Evolutionary conservation across 768 basidiomycete genomes (phyloP).

Genomic region (Leucogyrophana mollusca): DNA sequence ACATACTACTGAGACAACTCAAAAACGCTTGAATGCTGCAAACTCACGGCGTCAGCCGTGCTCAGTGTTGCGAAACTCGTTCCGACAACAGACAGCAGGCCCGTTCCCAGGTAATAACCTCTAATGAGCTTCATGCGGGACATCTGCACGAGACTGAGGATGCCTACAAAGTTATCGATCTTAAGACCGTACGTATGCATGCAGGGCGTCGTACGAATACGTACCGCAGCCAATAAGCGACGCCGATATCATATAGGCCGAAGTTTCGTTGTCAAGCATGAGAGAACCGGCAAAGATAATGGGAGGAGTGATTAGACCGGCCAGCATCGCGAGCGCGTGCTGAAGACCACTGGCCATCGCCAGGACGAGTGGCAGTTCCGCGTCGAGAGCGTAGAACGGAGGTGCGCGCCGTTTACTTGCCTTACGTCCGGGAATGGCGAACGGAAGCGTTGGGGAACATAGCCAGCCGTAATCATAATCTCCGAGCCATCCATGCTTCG

Average conservation of each 20-base stretch:
- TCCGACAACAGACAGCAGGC: slow-evolving; percentile 78
- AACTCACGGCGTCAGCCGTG: slow-evolving; percentile 63
- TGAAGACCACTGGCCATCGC: slow-evolving; percentile 74
- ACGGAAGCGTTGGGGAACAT: slow-evolving; percentile 69
- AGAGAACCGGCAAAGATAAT: slow-evolving; percentile 73
- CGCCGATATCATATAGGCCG: slow-evolving; percentile 79
- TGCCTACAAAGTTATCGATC: too few relatives aligned
- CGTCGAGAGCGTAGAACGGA: slow-evolving; percentile 76
- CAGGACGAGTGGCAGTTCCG: slow-evolving; percentile 68
- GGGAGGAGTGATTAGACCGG: slow-evolving; percentile 79
- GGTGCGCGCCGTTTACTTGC: slow-evolving; percentile 36
- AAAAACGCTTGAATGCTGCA: neutral
- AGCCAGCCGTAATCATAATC: slow-evolving; percentile 80
- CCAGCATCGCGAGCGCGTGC: slow-evolving; percentile 81
- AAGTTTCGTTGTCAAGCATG: slow-evolving; percentile 53
- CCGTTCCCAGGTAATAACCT: slow-evolving; percentile 75
- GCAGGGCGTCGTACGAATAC: too few relatives aligned
- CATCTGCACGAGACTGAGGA: slow-evolving; percentile 78
- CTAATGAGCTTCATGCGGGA: slow-evolving; percentile 60
- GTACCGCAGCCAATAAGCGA: slow-evolving; percentile 76
- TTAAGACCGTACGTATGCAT: too few relatives aligned
- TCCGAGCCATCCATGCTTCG: slow-evolving; percentile 75
- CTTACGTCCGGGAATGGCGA: slow-evolving; percentile 34
- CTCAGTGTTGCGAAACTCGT: slow-evolving; percentile 79
- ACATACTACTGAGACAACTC: neutral